phyloP scores from a whole-genome alignment of 192 early-diverging fungal species.

The Pilobolus umbonatus region DNA sequence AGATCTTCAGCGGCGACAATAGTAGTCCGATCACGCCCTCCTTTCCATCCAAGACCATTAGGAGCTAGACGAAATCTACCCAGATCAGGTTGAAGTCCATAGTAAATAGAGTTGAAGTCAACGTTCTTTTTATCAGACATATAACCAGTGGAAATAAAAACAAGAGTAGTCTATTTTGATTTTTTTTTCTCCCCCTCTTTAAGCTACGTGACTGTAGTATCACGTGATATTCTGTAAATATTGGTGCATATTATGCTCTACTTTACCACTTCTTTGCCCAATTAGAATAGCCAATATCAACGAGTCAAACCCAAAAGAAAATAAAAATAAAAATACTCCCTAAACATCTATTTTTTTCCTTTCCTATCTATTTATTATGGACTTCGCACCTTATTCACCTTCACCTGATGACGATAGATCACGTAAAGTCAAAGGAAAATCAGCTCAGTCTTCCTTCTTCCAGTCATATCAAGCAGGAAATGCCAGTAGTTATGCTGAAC shows the following conservation, averaged over 20 bases:
- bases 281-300: no score
- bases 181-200: no score
- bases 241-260: no score
- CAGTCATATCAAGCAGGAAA: conserved; percentile 27
- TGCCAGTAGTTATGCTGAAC: conserved; percentile 14
- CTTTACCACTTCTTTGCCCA: no score
- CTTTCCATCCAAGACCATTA: conserved; percentile 75
- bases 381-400: conserved; percentile 43
- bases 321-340: no score
- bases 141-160: no score
- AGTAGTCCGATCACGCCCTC: conserved; percentile 42
- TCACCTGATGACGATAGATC: conserved; percentile 41
- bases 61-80: conserved; percentile 48
- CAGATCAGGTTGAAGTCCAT: conserved; percentile 39
- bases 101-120: conserved; percentile 52
- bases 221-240: no score
- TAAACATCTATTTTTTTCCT: conserved; percentile 5
- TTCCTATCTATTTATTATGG: conserved; percentile 2
- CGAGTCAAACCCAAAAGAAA: no score
- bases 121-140: conserved; percentile 42
- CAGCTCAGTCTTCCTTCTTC: conserved; percentile 6
- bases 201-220: no score
- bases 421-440: conserved; percentile 11
- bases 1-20: conserved; percentile 64
- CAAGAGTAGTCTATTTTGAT: no score